These are phyloP conservation scores for Petunia axillaris DNA, from an alignment of 257 asterid species.

Conservation along the genomic window DNA sequence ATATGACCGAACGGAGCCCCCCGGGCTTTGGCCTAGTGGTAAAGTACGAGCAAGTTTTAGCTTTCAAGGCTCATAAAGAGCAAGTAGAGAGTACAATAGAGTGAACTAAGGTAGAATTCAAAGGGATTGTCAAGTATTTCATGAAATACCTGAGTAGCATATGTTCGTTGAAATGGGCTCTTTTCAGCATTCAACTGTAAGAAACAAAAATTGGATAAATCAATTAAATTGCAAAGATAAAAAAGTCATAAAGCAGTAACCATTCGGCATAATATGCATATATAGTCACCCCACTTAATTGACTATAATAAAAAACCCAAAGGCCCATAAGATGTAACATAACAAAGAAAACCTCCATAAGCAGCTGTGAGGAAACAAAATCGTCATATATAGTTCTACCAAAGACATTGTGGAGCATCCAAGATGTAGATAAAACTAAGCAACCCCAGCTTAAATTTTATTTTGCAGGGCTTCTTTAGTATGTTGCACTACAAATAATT, in stretches of 20 bases:
- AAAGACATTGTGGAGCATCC: slow-evolving; percentile 9
- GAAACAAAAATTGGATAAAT: slow-evolving; percentile 30
- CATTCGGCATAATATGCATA: neutral
- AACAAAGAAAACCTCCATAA: neutral
- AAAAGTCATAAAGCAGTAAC: neutral
- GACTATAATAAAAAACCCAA: neutral
- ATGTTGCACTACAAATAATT: neutral
- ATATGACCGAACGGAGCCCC: neutral
- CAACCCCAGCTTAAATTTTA: neutral
- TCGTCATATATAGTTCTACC: neutral
- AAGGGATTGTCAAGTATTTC: neutral
- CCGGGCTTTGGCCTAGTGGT: too few species aligned
- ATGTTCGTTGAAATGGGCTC: slow-evolving; percentile 97
- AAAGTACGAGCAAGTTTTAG: neutral
- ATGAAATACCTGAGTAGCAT: slow-evolving; percentile 80
- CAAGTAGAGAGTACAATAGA: slow-evolving; percentile 3
- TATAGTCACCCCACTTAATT: neutral
- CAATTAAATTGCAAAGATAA: neutral
- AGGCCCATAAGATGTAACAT: neutral
- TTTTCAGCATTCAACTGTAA: slow-evolving; percentile 94
- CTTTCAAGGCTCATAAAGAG: neutral
- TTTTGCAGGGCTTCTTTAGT: neutral
- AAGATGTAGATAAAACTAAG: neutral
- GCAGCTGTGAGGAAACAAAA: neutral
- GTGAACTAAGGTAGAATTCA: neutral